Evolutionary conservation across 495 filamentous ascomycete genomes (phyloP), one percentile per base, ranked within the genome.

Genomic region (Lophiostoma macrostomum): DNA sequence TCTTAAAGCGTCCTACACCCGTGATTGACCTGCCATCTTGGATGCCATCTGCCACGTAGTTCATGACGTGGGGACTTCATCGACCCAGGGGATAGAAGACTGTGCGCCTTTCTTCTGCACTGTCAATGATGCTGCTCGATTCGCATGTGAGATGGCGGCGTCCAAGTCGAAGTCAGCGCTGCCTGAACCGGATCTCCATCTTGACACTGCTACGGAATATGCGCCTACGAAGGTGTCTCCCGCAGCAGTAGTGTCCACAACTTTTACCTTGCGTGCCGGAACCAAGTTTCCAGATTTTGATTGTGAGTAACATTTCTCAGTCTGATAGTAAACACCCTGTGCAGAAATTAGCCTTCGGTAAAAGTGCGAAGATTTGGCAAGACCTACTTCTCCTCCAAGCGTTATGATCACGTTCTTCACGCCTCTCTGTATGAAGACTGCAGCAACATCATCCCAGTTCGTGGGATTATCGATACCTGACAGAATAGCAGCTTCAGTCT

Each of bases 211-310:
- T 16, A 91, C 80, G 3, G 91, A 87, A 71, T 95, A 96, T 31
- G 76, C 81, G 2, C 93, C 93, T 2, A 94, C 88, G 70, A 95
- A 98, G 4, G 91, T 95, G 68, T 98, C 93, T 0, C 93, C 93
- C 13, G 91, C 93, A 0, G 85, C 91, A 4, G 93, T 98, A 5
- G 91, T 97, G 71, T 98, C 93, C 5, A 95, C 77, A 18, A 96
- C 91, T 47, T 76, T 80, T 0, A 79, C 60, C 63, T 73, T 54
- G 77, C 80, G 64, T 76, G 81, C 58, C 74, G 76, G 8, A 47
- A 77, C 60, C 30, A 71, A 66, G 8, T 49, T 42, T 23, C 52
- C 64, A 1, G 63, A 35, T 24, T 40, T 18, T 8, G 41, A 48
- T 19, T 43, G 38, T 22, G 51, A 46, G 18, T 54, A 37, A 3